Evolutionary conservation across 441 rosid genomes (phyloP), one percentile per base, ranked within the genome.

Genomic region (Euphorbia schlechtendalii): DNA sequence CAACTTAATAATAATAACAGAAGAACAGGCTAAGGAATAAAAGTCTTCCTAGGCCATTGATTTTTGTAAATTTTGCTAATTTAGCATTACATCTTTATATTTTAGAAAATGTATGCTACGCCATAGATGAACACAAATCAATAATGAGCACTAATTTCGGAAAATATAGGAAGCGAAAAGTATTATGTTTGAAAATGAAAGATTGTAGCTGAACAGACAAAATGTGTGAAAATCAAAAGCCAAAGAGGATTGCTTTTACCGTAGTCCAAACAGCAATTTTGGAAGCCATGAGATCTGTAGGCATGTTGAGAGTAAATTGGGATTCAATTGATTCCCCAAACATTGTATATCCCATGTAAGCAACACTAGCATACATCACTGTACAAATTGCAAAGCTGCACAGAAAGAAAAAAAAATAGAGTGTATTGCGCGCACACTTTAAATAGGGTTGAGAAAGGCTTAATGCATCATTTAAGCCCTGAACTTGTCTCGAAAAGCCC

Each of bases 191-290:
- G 41, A 38, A 38, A 38, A 8, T 38, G 11, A 4, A 38, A 38
- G 41, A 38, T 38, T 38, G 5, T 5, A 8, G 41, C 41, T 38
- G 8, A 38, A 38, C 8, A 4, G 41, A 38, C 41, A 38, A 4
- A 38, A 38, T 38, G 4, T 38, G 41, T 38, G 10, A 38, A 38
- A 38, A 38, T 3, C 8, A 8, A 38, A 38, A 3, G 10, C 10
- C 5, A 20, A 63, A 4, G 17, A 24, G 5, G 22, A 14, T 57
- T n/a, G 58, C 41, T 48, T 74, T 56, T 82, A 90, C 97, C 63
- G 96, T 90, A 38, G 96, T 87, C 95, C 95, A 90, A 59, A 88
- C 81, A 55, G 96, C 99, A 71, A 93, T 81, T 78, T 90, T 90
- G n/a, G 99, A 78, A 65, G 92, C 97, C 43, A 86, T 74, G 63